Base-by-base conservation (phyloP, 345 rosid genomes). In the Ricinus communis region DNA sequence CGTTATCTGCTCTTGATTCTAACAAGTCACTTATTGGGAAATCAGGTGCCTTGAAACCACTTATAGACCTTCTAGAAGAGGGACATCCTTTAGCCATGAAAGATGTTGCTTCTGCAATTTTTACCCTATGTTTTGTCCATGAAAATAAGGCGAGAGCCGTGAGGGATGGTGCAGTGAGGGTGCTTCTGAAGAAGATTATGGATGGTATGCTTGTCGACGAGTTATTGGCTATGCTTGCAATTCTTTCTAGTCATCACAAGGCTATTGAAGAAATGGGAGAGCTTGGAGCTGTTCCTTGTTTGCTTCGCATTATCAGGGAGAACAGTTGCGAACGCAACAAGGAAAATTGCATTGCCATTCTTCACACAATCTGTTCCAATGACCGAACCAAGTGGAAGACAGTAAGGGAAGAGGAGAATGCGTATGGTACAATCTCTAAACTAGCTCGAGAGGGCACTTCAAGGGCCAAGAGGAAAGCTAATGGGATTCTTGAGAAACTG, bases 381-480 rank as follows among this genome's bases (percentile, higher is more conserved):
- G 97, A 95, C 67, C 87, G 99, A 78, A 90, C 86, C 64, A 90
- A 87, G 80, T 83, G 86, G 90, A 92, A 82, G 74, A 82, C 82
- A 54, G 71, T 95, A 28, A 88, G 83, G 83, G 98, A 95, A 70
- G 99, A 95, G 74, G 98, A 95, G 76, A 83, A 50, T 18, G 41
- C 66, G 0, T 36, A 84, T 50, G 86, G 90, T 52, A 92, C 97
- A 16, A 84, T 95, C 38, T 84, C 99, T 8, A 90, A 86, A 76
- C 94, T 95, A 70, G 82, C 88, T 21, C 79, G 82, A 56, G 89
- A 87, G 31, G 99, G 99, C 52, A 92, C 98, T 57, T 81, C 98
- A 12, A 87, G 99, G 82, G 99, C 98, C 65, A 88, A 88, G 85
- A 85, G 99, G 79, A 95, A 95, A 80, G 99, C 99, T 7, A 85